Base-by-base conservation (phyloP, 139 green algal genomes). In the Axilococcus clingmanii region DNA sequence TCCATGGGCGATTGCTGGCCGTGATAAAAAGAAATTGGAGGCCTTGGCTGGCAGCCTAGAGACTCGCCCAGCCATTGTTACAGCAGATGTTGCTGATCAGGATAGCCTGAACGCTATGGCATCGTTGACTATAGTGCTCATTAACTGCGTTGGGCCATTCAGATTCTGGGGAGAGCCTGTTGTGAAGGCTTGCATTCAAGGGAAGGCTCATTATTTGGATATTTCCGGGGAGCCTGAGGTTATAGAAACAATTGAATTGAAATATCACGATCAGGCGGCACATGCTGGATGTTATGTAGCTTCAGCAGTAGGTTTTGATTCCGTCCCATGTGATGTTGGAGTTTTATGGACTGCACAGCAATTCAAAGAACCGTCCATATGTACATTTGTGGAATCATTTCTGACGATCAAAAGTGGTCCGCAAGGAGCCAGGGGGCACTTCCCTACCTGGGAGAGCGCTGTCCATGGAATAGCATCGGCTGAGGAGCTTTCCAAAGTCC, bases 201-300 rank as follows among this genome's bases (percentile, higher is more conserved):
- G 50, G 6, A 71, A 67, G 9, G 78, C 76, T 5, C 19, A 84
- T 55, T 83, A 83, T 45, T 48, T 85, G 17, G 79, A 87, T 49
- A 54, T 87, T 1, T 80, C 60, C 15, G 79, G 79, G 0, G 79
- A 87, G 61, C 79, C 79, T 74, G 79, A 87, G 53, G 85, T 84
- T 57, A 85, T 87, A 15, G 79, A 87, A 65, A 33, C 55, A 2
- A 74, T 85, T 61, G 66, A 81, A 65, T 48, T 68, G 3, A 52
- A 40, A 22, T 77, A 78, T 43, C 12, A 46, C 22, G 55, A 65
- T 9, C 29, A 47, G 17, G 76, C 79, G 2, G 16, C 36, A 7
- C 36, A 52, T 3, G 46, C 48, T 7, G 68, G 61, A 11, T 58
- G 45, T 22, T 62, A 69, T 50, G 55, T 84, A 20, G 71, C 64